Evolutionary conservation across 2,329 filamentous ascomycete species (phyloP), one percentile per base, ranked within the genome.

Genomic region (Knufia fluminis): DNA sequence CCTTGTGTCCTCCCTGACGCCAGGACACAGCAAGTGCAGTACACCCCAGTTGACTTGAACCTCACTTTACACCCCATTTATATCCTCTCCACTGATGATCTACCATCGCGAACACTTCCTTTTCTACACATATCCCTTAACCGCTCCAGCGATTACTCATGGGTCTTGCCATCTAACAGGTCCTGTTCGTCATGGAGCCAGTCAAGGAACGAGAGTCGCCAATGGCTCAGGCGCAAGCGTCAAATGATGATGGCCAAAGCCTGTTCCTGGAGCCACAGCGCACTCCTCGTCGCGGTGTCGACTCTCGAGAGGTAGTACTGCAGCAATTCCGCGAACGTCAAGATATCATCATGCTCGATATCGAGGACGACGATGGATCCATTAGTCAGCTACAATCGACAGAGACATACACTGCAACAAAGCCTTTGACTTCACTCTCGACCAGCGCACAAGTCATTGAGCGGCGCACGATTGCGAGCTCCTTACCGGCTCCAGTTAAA

Each of bases 301-400:
- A 48, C 4, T 19, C 33, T 19, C 45, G 45, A 14, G 33, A 48
- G 19, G 23, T 28, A 3, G 45, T 48, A 9, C 31, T 48, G 2
- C 19, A 28, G 12, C 45, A 48, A 16, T 31, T 48, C 22, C 45
- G 26, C 16, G 16, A 48, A 7, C 10, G 17, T 6, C 17, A 20
- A 8, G 10, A 43, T 22, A 23, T 48, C 19, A 28, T 48, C 9
- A 23, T 39, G 16, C 22, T 48, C 9, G 45, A 48, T 17, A 23
- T 9, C 12, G 45, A 39, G 6, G 45, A 39, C 32, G 45, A 48
- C 3, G 35, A 19, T 16, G 23, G 4, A 3, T 22, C 4, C 40
- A 14, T 6, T 17, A 2, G 19, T 9, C n/a, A 8, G 10, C 14
- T 10, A 16, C 40, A 19, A 12, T 6, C 17, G 14, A 16, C 3